Base-by-base conservation (phyloP, 768 basidiomycete species). In the Rickenella mellea region DNA sequence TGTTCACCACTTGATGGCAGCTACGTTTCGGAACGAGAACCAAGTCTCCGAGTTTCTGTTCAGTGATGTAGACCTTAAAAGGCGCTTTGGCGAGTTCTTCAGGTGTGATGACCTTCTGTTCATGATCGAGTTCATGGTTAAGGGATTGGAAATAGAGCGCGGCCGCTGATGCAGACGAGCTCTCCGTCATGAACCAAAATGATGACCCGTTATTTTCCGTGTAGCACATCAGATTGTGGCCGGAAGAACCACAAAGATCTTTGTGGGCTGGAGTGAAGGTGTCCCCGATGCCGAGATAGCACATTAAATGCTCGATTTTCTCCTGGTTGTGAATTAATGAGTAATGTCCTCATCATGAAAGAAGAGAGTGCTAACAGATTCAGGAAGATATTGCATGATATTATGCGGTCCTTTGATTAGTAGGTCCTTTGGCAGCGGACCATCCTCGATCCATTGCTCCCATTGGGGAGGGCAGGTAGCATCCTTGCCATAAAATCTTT, bases 261-360 rank as follows among this genome's bases (percentile, higher is more conserved):
- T 89, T 90, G 55, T 91, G 88, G 43, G 76, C 82, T 1, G 87
- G 80, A 0, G 88, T 91, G 56, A 76, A 88, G 0, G 88, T 90
- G 47, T 85, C 87, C 0, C 82, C 83, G 42, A 82, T 67, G 6
- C 88, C 88, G 5, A 88, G 59, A 51, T 91, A 91, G 52, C 83
- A 87, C 85, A 91, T 88, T 4, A 91, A 62, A 0, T 85, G 88
- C 52, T 89, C 80, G 2, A 86, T 75, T 21, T 63, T 64, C 32
- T 66, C 65, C 83, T 85, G 37, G 45, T 12, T 22, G 21, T 29
- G 32, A 36, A 20, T 1, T 31, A 41, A 33, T 40, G 25, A 10
- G 37, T 26, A 27, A n/a, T 36, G 48, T 26, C 48, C 39, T 33
- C 39, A 33, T 29, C 35, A 38, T 25, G 22, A 20, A 41, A 19